A percentile compares a stretch with the other conserved stretches of the same genome.
These are phyloP conservation scores for Poa annua DNA, from an alignment of 176 grass and related monocot genomes.

Conservation along the genomic window DNA sequence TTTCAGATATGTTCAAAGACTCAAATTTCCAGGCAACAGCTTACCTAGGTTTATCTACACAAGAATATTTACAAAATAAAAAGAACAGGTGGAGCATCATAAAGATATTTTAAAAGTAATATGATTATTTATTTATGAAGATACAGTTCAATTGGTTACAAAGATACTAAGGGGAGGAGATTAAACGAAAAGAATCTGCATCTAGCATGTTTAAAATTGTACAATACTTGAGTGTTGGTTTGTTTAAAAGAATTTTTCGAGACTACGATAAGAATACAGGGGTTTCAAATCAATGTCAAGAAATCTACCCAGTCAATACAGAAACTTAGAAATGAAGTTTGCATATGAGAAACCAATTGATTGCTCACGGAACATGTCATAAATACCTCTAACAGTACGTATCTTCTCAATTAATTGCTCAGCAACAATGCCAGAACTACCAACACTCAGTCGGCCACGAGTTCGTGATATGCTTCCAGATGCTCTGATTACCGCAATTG, in stretches of 20 bases:
- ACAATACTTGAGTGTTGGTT: constrained; percentile 7
- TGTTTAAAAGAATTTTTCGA: not conserved
- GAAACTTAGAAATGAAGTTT: constrained; percentile 29
- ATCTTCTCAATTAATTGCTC: constrained; percentile 96
- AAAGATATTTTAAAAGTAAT: not conserved
- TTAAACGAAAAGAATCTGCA: not conserved
- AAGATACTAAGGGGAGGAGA: not conserved
- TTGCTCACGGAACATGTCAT: constrained; percentile 11
- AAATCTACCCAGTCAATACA: not conserved
- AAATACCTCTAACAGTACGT: constrained; percentile 81
- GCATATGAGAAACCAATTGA: constrained; percentile 22
- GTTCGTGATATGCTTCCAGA: constrained; percentile 83
- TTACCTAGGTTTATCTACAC: not conserved
- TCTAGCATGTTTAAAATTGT: constrained; percentile 20
- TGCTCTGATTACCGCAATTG: constrained; percentile 92
- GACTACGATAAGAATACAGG: not conserved
- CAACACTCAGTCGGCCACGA: constrained; percentile 63
- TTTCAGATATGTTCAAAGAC: too few species aligned
- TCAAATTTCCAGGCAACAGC: too few species aligned
- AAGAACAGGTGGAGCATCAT: not conserved
- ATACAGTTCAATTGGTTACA: constrained; percentile 30
- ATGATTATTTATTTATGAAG: not conserved
- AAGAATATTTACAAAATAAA: not conserved
- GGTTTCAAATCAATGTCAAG: constrained; percentile 26
- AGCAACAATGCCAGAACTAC: constrained; percentile 78